Evolutionary conservation across 140 eudicot genomes (phyloP), one percentile per base, ranked within the genome.

Genomic region (Senecio squalidus): DNA sequence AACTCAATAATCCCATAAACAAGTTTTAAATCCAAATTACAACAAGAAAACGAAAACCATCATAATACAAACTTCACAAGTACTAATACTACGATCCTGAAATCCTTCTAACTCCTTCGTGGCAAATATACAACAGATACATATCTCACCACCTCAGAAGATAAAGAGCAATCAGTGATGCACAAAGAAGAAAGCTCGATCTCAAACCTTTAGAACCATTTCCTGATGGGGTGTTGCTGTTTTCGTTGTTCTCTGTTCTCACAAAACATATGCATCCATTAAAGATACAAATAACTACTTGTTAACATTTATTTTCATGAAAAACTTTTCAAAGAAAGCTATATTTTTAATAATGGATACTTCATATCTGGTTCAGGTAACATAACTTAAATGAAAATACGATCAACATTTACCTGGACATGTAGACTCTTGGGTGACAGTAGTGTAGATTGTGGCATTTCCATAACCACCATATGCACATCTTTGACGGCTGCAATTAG

Each of bases 381-480:
- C 14, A 4, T 22, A 28, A 20, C 11, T 1, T 5, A 10, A 53
- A 38, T 4, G 14, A n/a, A 61, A 44, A 18, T 20, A 31, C 38
- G n/a, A 36, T 34, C 2, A 2, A 43, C 16, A 53, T 6, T 29
- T 65, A 85, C 88, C 85, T 57, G 94, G 72, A 74, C 98, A 90
- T 51, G 88, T 78, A 21, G 84, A 64, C 26, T 76, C 74, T 46
- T 13, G 20, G 58, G 57, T 78, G 22, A 74, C 14, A 15, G 58
- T n/a, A 6, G 84, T 74, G 4, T 54, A 57, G 57, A 90, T 69
- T 38, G 70, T 62, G 56, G 51, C 66, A 60, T 69, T 43, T 39
- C 15, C 41, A 59, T 63, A 86, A 59, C 95, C 94, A 1, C 78
- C 78, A 59, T 90, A 90, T n/a, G 84, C 79, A 62, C 98, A 90